Evolutionary conservation across 345 rosid species (phyloP).

Genomic region (Syzygium aromaticum): DNA sequence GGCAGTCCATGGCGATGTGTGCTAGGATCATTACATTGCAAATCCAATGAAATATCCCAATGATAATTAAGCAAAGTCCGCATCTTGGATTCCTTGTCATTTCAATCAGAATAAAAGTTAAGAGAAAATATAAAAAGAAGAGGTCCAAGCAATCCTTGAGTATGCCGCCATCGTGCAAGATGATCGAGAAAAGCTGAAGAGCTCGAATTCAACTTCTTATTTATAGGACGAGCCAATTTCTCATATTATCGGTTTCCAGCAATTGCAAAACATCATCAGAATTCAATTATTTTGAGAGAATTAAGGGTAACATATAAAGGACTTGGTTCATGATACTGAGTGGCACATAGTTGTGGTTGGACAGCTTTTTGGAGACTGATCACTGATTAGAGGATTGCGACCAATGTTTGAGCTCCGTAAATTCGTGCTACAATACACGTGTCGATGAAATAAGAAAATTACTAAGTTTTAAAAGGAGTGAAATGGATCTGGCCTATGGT

Average conservation of each 20-base stretch:
- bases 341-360: not conserved
- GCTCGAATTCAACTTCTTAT: not conserved
- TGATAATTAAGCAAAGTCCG: not conserved
- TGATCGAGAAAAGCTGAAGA: not conserved
- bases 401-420: not conserved
- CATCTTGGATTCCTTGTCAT: no score
- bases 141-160: not conserved
- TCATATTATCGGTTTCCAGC: not conserved
- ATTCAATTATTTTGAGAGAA: not conserved
- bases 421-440: not conserved
- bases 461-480: not conserved
- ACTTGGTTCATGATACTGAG: not conserved
- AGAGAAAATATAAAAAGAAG: not conserved
- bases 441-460: not conserved
- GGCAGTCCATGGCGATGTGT: not conserved
- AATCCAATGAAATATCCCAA: not conserved
- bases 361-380: not conserved
- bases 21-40: not conserved
- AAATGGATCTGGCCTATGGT: not conserved
- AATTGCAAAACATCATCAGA: not conserved
- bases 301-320: not conserved
- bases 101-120: not conserved
- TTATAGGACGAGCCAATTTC: not conserved
- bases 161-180: not conserved
- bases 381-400: not conserved